Evolutionary conservation across 2,329 filamentous ascomycete genomes (phyloP), one percentile per base, ranked within the genome.

Genomic region (Xylariaceae sp.): DNA sequence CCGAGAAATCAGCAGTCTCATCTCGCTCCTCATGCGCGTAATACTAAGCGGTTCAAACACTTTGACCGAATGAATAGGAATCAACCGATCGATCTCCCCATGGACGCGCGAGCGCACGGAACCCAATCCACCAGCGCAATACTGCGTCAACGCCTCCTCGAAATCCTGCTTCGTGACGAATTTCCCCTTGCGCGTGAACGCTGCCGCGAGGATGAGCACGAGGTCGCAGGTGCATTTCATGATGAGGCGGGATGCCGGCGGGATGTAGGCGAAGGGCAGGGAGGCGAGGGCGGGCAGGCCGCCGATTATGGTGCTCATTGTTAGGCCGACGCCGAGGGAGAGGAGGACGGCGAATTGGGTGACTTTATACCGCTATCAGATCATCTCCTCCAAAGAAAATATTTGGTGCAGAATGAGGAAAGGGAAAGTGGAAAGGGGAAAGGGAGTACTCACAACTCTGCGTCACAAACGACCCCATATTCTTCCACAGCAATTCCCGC

Each of bases 151-250:
- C 13, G 64, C 58, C 15, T 65, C 59, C 50, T 66, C 55, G 45
- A 66, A 66, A 50, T 66, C 64, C 47, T 64, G 61, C 18, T 62
- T 63, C 53, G 61, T 66, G 39, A 66, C 64, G n/a, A 62, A 62
- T 17, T 57, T 65, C 18, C 63, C 63, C 51, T 65, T 66, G n/a
- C 60, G 52, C 2, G 59, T 64, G 56, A 66, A 66, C 23, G 64
- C 64, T 1, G 64, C 61, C 2, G 55, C 51, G 11, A 67, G 62
- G 0, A 64, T 65, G 18, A 67, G 62, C 18, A 66, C 59, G 7
- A 67, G 56, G 50, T 67, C 65, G 15, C 65, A 67, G 2, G 65
- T 63, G 52, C 65, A 67, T 30, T 67, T 67, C 18, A 60, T 54
- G 35, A 67, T 61, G 15, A 67, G 45, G 34, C 65, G 55, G 8